phyloP scores from a whole-genome alignment of 495 filamentous ascomycete species.

The Podospora pseudocomata region DNA sequence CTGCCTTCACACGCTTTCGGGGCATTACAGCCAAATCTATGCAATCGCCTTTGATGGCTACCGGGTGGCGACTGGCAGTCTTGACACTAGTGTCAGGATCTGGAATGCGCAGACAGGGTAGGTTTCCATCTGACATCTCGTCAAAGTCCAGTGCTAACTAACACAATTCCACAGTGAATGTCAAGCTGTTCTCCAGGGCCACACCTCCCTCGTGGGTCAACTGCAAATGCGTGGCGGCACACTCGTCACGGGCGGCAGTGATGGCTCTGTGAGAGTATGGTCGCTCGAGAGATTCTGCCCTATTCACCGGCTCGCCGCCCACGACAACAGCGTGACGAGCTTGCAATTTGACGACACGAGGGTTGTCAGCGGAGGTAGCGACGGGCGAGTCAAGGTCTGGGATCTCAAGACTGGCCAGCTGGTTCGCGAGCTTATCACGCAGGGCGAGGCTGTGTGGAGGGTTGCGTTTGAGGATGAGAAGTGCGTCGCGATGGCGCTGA shows the following conservation, averaged over 20 bases:
- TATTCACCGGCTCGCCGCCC: slow-evolving; percentile 92
- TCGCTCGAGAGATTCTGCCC: slow-evolving; percentile 81
- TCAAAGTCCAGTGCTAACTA: neutral
- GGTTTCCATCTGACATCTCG: slow-evolving; percentile 28
- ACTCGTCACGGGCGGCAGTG: slow-evolving; percentile 91
- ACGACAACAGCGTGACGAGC: slow-evolving; percentile 96
- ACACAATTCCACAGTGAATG: slow-evolving; percentile 54
- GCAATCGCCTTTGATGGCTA: slow-evolving; percentile 94
- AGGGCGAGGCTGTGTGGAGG: slow-evolving; percentile 92
- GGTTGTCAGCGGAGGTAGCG: slow-evolving; percentile 91
- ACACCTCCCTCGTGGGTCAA: slow-evolving; percentile 96
- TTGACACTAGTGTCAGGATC: slow-evolving; percentile 94
- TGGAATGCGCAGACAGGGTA: slow-evolving; percentile 93
- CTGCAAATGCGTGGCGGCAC: slow-evolving; percentile 92
- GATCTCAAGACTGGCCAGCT: slow-evolving; percentile 84
- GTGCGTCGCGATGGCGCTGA: slow-evolving; percentile 88
- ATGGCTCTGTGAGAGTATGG: slow-evolving; percentile 95
- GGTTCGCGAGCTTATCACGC: slow-evolving; percentile 84
- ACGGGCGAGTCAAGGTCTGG: slow-evolving; percentile 97
- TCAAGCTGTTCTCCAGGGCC: slow-evolving; percentile 90
- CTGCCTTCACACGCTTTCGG: slow-evolving; percentile 83
- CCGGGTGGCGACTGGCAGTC: slow-evolving; percentile 90
- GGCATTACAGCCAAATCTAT: slow-evolving; percentile 98
- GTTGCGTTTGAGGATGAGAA: slow-evolving; percentile 98
- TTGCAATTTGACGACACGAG: slow-evolving; percentile 93